Conservation (phyloP, 228 moss, liverwort and hornwort genomes). For the Sphagnum magellanicum region DNA sequence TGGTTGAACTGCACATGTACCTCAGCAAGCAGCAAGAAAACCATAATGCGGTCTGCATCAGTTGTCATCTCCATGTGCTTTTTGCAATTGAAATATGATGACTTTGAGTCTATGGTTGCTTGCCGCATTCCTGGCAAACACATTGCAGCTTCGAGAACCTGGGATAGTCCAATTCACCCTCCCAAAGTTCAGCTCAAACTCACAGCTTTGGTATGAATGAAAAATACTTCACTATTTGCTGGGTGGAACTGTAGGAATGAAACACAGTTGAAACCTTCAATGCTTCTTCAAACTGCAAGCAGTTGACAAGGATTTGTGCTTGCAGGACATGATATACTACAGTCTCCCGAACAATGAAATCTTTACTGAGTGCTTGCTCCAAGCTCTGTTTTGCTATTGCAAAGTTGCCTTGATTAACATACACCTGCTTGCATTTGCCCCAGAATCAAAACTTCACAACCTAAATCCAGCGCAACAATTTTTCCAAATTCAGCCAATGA, state of each 20-base stretch:
- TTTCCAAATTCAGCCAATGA: too few relatives aligned
- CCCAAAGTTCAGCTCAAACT: too few relatives aligned
- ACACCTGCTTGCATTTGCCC: constrained; percentile 28
- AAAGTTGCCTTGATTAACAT: constrained; percentile 44
- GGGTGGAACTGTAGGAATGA: too few relatives aligned
- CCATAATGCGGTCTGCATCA: constrained; percentile 43
- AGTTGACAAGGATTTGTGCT: constrained; percentile 57
- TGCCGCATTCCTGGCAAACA: constrained; percentile 51
- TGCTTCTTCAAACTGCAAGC: constrained; percentile 50
- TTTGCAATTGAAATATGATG: constrained; percentile 38
- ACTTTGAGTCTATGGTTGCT: constrained; percentile 17
- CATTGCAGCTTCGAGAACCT: constrained; percentile 62
- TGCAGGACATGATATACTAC: constrained; percentile 53
- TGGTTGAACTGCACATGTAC: constrained; percentile 53
- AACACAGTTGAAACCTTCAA: constrained; percentile 27
- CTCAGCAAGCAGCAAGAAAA: constrained; percentile 51
- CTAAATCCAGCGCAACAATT: too few relatives aligned
- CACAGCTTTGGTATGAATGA: too few relatives aligned
- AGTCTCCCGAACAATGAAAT: constrained; percentile 58
- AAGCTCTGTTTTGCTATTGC: constrained; percentile 70
- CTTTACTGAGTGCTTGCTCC: constrained; percentile 69
- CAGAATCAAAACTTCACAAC: background rate
- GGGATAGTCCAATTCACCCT: background rate
- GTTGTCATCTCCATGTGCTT: constrained; percentile 30
- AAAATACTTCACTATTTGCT: too few relatives aligned